Evolutionary conservation across 441 rosid genomes (phyloP).

Genomic region (Adansonia rubrostipa): DNA sequence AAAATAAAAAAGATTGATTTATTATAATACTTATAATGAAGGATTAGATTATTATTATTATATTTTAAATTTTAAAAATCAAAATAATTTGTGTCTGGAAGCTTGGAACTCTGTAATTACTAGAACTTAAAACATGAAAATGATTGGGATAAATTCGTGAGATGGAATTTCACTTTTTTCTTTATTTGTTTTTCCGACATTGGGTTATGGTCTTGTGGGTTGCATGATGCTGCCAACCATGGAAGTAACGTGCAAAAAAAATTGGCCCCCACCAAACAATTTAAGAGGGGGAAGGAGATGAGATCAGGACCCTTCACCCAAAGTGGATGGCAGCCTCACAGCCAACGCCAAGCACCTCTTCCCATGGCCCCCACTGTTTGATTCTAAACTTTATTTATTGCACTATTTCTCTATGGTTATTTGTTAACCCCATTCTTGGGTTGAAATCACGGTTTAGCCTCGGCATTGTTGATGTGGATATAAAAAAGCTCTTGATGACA

Average conservation of each 20-base stretch:
- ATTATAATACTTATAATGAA: too few relatives aligned
- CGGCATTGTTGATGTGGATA: too few relatives aligned
- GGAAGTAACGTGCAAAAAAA: neutral
- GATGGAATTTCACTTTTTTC: neutral
- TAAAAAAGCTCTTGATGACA: too few relatives aligned
- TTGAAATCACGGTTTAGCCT: too few relatives aligned
- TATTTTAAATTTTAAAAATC: neutral
- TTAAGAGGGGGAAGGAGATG: neutral
- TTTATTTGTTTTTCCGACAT: neutral
- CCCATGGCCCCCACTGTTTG: too few relatives aligned
- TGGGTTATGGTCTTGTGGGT: neutral
- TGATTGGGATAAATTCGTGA: neutral
- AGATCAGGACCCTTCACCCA: conserved; percentile 12
- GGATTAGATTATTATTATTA: too few relatives aligned
- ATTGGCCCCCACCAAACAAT: neutral
- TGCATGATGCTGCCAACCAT: neutral
- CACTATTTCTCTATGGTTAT: too few relatives aligned
- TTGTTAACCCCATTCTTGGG: too few relatives aligned
- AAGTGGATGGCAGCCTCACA: conserved; percentile 2
- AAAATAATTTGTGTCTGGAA: too few relatives aligned
- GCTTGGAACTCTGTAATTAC: too few relatives aligned
- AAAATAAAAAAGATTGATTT: too few relatives aligned
- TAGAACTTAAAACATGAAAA: neutral
- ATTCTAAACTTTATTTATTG: too few relatives aligned
- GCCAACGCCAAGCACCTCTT: neutral